phyloP scores from a whole-genome alignment of 2,329 filamentous ascomycete species.

The Teratosphaeria destructans region DNA sequence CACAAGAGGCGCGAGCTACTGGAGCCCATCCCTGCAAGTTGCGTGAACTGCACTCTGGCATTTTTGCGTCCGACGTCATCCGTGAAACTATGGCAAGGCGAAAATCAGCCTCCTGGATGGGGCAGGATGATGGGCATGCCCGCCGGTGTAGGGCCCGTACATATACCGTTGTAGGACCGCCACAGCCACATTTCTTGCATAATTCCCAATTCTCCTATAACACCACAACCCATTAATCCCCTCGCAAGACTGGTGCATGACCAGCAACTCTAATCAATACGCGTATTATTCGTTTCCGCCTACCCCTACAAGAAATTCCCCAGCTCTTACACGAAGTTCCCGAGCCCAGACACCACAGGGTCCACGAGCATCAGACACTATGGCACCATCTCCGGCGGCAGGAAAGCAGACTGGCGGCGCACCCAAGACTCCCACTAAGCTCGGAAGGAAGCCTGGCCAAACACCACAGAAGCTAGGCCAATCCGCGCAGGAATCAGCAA shows the following conservation, averaged over 20 bases:
- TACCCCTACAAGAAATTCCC: constrained; percentile 36
- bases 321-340: constrained; percentile 7
- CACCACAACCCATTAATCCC: neutral
- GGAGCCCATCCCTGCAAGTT: constrained; percentile 9
- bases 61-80: constrained; percentile 5
- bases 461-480: constrained; percentile 33
- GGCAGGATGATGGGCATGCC: neutral
- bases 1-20: constrained; percentile 19
- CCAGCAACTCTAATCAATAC: constrained; percentile 38
- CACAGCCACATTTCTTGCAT: constrained; percentile 7
- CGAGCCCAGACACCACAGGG: constrained; percentile 8
- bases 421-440: constrained; percentile 43
- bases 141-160: constrained; percentile 1
- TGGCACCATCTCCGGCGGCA: constrained; percentile 42
- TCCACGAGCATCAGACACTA: constrained; percentile 27
- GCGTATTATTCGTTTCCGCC: constrained; percentile 43
- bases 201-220: neutral
- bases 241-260: constrained; percentile 28
- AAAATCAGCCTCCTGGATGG: constrained; percentile 1
- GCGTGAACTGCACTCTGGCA: neutral
- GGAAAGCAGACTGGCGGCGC: constrained; percentile 35
- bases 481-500: constrained; percentile 20
- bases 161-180: constrained; percentile 1
- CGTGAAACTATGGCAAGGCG: constrained; percentile 2
- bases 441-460: constrained; percentile 21